Base-by-base conservation (phyloP, 169 alveolate genomes). In the Cardiosporidium cionae region DNA sequence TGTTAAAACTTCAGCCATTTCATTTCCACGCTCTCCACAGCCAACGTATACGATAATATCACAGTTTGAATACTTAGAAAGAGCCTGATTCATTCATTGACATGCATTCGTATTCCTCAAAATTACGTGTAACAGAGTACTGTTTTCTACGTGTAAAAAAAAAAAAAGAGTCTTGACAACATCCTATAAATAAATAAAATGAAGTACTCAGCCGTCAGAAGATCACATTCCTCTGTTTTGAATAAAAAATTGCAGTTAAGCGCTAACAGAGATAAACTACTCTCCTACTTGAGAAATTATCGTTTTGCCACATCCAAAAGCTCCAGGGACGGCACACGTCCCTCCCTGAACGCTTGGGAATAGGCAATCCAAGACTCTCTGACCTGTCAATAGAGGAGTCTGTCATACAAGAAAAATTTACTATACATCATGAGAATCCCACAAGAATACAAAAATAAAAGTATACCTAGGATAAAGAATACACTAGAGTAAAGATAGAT, bases 11-110 rank as follows among this genome's bases (percentile, higher is more conserved):
- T 97, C 99, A 31, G 99, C 99, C 98, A 97, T 97, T 78, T 97
- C 99, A 84, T 97, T 97, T 35, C 99, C 99, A 82, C 99, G 92
- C 84, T 97, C 99, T 58, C 99, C 99, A 84, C 99, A 97, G 3
- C 99, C 99, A 72, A 97, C 99, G 87, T 97, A 94, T 64, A 96
- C 90, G 58, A 96, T 92, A 71, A 94, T 94, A 75, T 96, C 65
- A 68, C 98, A 92, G 89, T 97, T 96, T 65, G 98, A 92, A 79
- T 95, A 95, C 89, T 97, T 97, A 7, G 98, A 94, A 63, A 97
- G 89, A 7, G 99, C 99, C 90, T 89, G 85, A 23, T 25, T n/a
- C 58, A 58, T 35, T 4, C 22, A 66, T 23, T 32, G 5, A 4
- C n/a, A 9, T 28, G 7, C 44, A 7, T 6, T n/a, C 35, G 69